Conservation (phyloP, 1,284 basidiomycete genomes). For the Cryptococcus floricola region DNA sequence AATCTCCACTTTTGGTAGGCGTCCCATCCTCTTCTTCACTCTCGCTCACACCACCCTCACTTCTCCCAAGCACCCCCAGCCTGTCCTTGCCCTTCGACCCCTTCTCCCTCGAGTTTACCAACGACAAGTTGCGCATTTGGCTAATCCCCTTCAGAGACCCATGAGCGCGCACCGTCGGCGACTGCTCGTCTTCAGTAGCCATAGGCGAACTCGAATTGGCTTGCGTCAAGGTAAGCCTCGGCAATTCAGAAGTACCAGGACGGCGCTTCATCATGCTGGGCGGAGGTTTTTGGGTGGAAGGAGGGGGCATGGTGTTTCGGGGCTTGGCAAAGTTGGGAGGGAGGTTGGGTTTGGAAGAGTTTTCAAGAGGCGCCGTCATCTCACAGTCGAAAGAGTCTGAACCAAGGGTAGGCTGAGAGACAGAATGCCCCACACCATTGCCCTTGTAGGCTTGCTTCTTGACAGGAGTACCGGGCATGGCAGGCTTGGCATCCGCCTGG, state of each 20-base stretch:
- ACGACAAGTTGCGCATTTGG: neutral
- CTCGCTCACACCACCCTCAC: constrained; percentile 30
- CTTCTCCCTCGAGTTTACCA: neutral
- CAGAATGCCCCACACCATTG: constrained; percentile 27
- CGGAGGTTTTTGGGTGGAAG: constrained; percentile 16
- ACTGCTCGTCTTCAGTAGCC: constrained; percentile 46
- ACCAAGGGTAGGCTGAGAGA: constrained; percentile 26
- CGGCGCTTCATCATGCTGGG: constrained; percentile 19
- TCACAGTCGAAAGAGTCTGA: constrained; percentile 9
- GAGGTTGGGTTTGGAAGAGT: constrained; percentile 12
- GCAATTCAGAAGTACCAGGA: constrained; percentile 15
- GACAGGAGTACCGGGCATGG: constrained; percentile 50
- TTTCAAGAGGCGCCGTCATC: neutral
- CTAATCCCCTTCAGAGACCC: neutral
- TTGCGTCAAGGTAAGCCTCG: constrained; percentile 35
- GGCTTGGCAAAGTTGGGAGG: neutral
- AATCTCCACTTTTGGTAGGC: constrained; percentile 41
- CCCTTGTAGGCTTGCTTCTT: constrained; percentile 34
- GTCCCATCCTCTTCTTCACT: constrained; percentile 48
- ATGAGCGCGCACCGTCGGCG: constrained; percentile 36
- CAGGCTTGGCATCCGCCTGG: constrained; percentile 29
- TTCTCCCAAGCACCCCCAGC: constrained; percentile 35
- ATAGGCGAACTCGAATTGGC: constrained; percentile 38
- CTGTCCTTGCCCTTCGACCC: constrained; percentile 2
- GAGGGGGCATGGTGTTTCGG: constrained; percentile 15